phyloP scores from a whole-genome alignment of 306 rosid species.

The Corylus avellana region DNA sequence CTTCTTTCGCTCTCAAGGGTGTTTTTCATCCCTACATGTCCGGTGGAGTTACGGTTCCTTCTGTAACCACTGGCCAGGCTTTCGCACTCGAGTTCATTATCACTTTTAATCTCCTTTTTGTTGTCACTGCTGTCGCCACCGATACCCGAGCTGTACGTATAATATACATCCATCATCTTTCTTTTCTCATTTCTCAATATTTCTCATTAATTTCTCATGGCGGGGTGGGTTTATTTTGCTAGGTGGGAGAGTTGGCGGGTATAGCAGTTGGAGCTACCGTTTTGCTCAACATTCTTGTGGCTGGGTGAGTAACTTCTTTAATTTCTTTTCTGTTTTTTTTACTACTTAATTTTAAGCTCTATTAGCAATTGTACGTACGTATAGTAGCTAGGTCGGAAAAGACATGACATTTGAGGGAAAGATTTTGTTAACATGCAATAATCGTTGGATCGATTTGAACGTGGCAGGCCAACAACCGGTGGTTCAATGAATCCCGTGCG shows the following conservation, averaged over 20 bases:
- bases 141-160: conserved; percentile 75
- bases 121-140: conserved; percentile 92
- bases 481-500: conserved; percentile 98
- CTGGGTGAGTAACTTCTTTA: conserved; percentile 58
- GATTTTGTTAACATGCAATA: background rate
- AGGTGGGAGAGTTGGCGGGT: conserved; percentile 93
- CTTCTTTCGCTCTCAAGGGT: conserved; percentile 73
- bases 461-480: conserved; percentile 71
- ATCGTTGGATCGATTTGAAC: background rate
- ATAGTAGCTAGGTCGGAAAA: no score
- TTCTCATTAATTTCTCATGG: no score
- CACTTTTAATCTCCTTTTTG: conserved; percentile 83
- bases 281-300: conserved; percentile 76
- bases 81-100: conserved; percentile 83
- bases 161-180: background rate
- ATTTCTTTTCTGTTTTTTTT: no score
- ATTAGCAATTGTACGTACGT: no score
- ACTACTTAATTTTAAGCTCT: no score
- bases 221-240: background rate
- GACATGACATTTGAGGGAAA: no score
- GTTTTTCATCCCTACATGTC: conserved; percentile 70
- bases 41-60: conserved; percentile 85
- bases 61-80: conserved; percentile 59
- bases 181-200: background rate
- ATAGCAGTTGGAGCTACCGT: conserved; percentile 92